Percentiles rank a stretch among this genome's conserved stretches.
Conservation (phyloP, 768 basidiomycete genomes). For the Boletus insuetus region DNA sequence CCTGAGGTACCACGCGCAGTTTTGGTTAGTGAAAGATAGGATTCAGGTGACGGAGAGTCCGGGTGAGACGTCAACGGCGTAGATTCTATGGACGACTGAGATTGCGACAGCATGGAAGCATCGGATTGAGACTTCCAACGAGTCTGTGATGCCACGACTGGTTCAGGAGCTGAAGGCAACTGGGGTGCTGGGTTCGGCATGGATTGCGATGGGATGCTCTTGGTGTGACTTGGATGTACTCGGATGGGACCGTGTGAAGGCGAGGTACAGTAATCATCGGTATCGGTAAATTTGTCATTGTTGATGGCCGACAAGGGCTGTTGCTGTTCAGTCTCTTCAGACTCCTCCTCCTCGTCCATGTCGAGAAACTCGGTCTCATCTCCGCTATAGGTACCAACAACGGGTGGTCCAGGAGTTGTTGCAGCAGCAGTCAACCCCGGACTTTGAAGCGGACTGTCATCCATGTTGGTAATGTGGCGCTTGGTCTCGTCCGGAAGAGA, state of each 20-base stretch:
- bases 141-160: conserved; percentile 17
- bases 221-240: conserved; percentile 4
- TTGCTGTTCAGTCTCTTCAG: conserved; percentile 15
- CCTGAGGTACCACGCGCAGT: conserved; percentile 18
- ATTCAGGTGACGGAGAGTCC: conserved; percentile 30
- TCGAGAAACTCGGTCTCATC: conserved; percentile 63
- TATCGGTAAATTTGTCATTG: conserved; percentile 35
- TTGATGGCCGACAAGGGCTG: conserved; percentile 6
- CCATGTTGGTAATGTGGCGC: conserved; percentile 67
- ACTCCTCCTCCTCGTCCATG: conserved; percentile 41
- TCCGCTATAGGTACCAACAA: conserved; percentile 14
- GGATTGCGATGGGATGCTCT: conserved; percentile 12
- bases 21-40: conserved; percentile 29
- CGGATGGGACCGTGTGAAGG: conserved; percentile 29
- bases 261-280: conserved; percentile 54
- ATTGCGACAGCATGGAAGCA: conserved; percentile 19
- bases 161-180: conserved; percentile 14
- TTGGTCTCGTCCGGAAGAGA: conserved; percentile 76
- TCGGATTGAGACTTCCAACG: conserved; percentile 25
- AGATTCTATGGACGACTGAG: conserved; percentile 23
- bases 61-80: conserved; percentile 15
- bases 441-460: conserved; percentile 59
- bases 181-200: conserved; percentile 17
- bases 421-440: conserved; percentile 30
- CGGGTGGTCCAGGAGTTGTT: not conserved